Evolutionary conservation across 169 alveolate genomes (phyloP).

Genomic region (Babesia ovis): DNA sequence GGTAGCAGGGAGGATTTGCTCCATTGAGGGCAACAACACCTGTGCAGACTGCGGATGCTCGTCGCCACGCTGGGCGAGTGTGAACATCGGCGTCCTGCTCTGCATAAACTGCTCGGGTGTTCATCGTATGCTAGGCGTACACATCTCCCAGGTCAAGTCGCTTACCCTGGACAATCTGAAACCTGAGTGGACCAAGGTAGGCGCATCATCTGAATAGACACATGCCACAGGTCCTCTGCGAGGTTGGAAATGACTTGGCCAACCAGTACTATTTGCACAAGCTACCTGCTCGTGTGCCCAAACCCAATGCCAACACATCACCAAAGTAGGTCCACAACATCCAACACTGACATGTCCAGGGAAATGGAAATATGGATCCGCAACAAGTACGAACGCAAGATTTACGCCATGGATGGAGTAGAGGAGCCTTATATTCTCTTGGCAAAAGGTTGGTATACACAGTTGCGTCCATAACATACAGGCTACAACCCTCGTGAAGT

Average conservation of each 20-base stretch:
- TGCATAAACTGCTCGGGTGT: constrained; percentile 96
- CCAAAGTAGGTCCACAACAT: constrained; percentile 22
- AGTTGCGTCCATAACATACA: background rate
- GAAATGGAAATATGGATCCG: constrained; percentile 84
- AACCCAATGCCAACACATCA: constrained; percentile 29
- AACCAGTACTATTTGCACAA: constrained; percentile 73
- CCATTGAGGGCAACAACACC: constrained; percentile 84
- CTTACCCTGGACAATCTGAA: constrained; percentile 90
- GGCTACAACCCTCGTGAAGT: constrained; percentile 62
- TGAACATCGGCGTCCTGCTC: constrained; percentile 90
- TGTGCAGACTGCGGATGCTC: constrained; percentile 96
- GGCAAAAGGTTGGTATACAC: constrained; percentile 35
- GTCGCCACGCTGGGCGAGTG: constrained; percentile 96
- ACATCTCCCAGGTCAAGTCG: constrained; percentile 91
- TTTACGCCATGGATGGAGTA: constrained; percentile 72
- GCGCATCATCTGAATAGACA: background rate
- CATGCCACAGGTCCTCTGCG: constrained; percentile 16
- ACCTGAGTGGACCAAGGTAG: constrained; percentile 79
- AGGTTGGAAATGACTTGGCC: constrained; percentile 73
- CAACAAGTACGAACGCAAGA: constrained; percentile 80
- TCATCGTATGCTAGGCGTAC: constrained; percentile 94
- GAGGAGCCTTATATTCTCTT: constrained; percentile 68
- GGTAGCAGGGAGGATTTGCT: constrained; percentile 65
- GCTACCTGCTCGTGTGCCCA: constrained; percentile 64
- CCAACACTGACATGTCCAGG: constrained; percentile 23